Percentiles rank a stretch among this genome's conserved stretches.
phyloP scores from a whole-genome alignment of 257 asterid genomes.

The Fraxinus anomala region DNA sequence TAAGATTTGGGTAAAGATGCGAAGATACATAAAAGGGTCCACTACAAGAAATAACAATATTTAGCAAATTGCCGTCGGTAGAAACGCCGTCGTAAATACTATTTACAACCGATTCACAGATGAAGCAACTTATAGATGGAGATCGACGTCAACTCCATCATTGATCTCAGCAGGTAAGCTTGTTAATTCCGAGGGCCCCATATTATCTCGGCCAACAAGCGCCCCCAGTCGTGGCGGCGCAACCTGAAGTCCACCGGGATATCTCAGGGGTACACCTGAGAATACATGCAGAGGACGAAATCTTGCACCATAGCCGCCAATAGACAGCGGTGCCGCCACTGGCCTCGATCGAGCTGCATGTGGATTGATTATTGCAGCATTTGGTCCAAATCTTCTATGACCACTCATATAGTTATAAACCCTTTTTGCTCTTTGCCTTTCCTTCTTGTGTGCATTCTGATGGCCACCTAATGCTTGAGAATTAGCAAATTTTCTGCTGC shows the following conservation, averaged over 20 bases:
- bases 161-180: constrained; percentile 29
- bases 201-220: constrained; percentile 28
- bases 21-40: background rate
- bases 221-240: constrained; percentile 30
- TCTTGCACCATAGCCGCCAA: constrained; percentile 32
- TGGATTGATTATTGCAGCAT: constrained; percentile 30
- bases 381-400: constrained; percentile 40
- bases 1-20: too few relatives aligned
- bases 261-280: constrained; percentile 60
- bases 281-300: constrained; percentile 42
- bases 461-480: constrained; percentile 87
- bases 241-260: constrained; percentile 29
- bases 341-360: constrained; percentile 44
- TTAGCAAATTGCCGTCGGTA: too few relatives aligned
- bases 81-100: too few relatives aligned
- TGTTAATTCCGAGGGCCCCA: constrained; percentile 30
- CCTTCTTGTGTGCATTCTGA: constrained; percentile 89
- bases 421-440: constrained; percentile 60
- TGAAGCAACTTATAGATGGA: constrained; percentile 47
- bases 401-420: constrained; percentile 25
- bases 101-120: background rate
- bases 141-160: constrained; percentile 71
- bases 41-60: too few relatives aligned
- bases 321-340: constrained; percentile 4
- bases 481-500: constrained; percentile 56